phyloP scores from a whole-genome alignment of 2,329 filamentous ascomycete genomes.

The Leptographium flavum region DNA sequence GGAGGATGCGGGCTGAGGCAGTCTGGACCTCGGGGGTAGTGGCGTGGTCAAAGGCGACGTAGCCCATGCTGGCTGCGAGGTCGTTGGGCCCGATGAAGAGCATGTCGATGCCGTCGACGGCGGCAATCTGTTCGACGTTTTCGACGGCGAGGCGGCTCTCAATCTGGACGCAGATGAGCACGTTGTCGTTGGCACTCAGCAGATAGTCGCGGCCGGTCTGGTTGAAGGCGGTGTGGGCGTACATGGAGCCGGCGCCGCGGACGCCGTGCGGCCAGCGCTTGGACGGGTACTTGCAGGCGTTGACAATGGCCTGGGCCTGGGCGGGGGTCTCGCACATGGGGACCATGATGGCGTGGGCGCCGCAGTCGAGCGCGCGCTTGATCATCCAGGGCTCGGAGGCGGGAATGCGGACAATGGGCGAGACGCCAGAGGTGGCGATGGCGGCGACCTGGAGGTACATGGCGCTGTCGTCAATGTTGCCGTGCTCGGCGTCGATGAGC shows the following conservation, averaged over 20 bases:
- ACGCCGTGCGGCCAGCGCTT: conserved; percentile 20
- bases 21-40: conserved; percentile 18
- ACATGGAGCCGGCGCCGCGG: conserved; percentile 18
- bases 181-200: conserved; percentile 31
- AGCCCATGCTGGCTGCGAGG: conserved; percentile 26
- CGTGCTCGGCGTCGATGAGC: conserved; percentile 36
- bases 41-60: conserved; percentile 20
- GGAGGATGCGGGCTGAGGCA: conserved; percentile 14
- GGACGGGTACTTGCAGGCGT: conserved; percentile 35
- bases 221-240: conserved; percentile 17
- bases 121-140: conserved; percentile 27
- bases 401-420: conserved; percentile 23
- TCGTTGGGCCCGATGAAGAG: conserved; percentile 32
- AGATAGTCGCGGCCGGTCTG: conserved; percentile 29
- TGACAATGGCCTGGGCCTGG: conserved; percentile 22
- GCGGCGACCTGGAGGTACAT: conserved; percentile 41
- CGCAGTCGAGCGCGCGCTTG: conserved; percentile 33
- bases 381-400: conserved; percentile 27
- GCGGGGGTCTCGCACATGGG: conserved; percentile 30
- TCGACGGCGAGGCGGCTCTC: conserved; percentile 27
- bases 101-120: conserved; percentile 27
- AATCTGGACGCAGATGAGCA: conserved; percentile 29
- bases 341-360: conserved; percentile 35
- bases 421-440: conserved; percentile 30
- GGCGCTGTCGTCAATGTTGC: conserved; percentile 33